phyloP scores from a whole-genome alignment of 495 filamentous ascomycete species.

The Aspergillus egyptiacus region DNA sequence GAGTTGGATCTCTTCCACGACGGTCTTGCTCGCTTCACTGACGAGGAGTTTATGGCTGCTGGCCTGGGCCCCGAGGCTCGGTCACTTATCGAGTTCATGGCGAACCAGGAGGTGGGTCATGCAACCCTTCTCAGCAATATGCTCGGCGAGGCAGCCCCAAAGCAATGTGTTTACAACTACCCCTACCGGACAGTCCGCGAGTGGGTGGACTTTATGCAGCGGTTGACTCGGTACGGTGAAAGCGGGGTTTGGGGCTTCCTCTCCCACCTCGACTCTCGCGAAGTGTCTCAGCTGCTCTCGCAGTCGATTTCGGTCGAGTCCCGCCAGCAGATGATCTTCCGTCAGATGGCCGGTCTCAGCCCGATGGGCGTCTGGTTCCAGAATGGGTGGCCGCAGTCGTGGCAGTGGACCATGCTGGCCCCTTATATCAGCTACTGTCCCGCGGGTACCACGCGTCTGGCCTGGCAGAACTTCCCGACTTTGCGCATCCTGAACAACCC shows the following conservation, averaged over 20 bases:
- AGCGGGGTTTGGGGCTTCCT: slow-evolving; percentile 81
- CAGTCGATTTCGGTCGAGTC: slow-evolving; percentile 80
- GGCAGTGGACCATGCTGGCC: slow-evolving; percentile 81
- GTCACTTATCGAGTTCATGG: slow-evolving; percentile 76
- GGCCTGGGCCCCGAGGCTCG: slow-evolving; percentile 65
- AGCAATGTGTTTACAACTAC: slow-evolving; percentile 77
- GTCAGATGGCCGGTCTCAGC: slow-evolving; percentile 77
- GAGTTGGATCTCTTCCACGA: slow-evolving; percentile 85
- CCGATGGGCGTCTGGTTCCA: slow-evolving; percentile 86
- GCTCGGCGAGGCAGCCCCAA: slow-evolving; percentile 60
- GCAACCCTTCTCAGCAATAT: slow-evolving; percentile 76
- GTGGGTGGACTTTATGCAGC: slow-evolving; percentile 82
- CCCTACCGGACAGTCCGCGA: slow-evolving; percentile 71
- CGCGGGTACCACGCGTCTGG: slow-evolving; percentile 62
- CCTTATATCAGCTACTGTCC: slow-evolving; percentile 82
- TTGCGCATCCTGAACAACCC: slow-evolving; percentile 72
- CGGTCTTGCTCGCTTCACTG: slow-evolving; percentile 64
- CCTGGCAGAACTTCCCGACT: slow-evolving; percentile 86
- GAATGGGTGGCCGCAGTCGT: slow-evolving; percentile 73
- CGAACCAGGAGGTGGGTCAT: slow-evolving; percentile 78
- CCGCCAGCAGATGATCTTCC: slow-evolving; percentile 82
- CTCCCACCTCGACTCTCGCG: slow-evolving; percentile 70
- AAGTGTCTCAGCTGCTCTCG: slow-evolving; percentile 64
- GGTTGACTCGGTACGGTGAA: slow-evolving; percentile 77
- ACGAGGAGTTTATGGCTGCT: slow-evolving; percentile 60